These are phyloP conservation scores for Chaetomium olivaceum DNA, from an alignment of 2,329 filamentous ascomycete genomes.

Conservation along the genomic window DNA sequence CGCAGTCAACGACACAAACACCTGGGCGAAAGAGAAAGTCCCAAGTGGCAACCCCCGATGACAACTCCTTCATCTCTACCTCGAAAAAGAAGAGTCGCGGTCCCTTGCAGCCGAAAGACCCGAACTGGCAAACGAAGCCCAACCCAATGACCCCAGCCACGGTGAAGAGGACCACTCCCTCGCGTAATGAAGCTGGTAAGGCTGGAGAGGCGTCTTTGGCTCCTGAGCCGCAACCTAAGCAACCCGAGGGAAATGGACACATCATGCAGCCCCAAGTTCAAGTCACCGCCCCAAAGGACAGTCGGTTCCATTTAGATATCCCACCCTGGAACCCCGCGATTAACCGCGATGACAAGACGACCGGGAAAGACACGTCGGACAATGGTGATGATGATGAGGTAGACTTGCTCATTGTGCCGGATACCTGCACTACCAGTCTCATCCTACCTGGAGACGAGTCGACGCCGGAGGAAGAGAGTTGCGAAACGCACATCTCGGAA, in stretches of 20 bases:
- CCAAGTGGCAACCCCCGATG: slow-evolving; percentile 5
- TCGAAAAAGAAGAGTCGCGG: slow-evolving; percentile 19
- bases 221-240: background rate
- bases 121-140: background rate
- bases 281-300: background rate
- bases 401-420: background rate
- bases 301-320: background rate
- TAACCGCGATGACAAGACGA: background rate
- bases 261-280: background rate
- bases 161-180: background rate
- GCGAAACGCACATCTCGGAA: background rate
- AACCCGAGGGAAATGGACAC: background rate
- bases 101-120: slow-evolving; percentile 7
- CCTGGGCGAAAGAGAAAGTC: slow-evolving; percentile 13
- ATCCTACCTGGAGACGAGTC: background rate
- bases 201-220: background rate
- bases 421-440: background rate
- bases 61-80: slow-evolving; percentile 17
- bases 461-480: background rate
- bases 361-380: background rate
- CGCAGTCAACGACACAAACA: slow-evolving; percentile 20
- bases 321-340: background rate
- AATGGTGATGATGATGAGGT: background rate
- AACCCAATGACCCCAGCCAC: background rate
- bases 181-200: background rate